Evolutionary conservation across 306 rosid genomes (phyloP).

Genomic region (Gastrolobium villosum): DNA sequence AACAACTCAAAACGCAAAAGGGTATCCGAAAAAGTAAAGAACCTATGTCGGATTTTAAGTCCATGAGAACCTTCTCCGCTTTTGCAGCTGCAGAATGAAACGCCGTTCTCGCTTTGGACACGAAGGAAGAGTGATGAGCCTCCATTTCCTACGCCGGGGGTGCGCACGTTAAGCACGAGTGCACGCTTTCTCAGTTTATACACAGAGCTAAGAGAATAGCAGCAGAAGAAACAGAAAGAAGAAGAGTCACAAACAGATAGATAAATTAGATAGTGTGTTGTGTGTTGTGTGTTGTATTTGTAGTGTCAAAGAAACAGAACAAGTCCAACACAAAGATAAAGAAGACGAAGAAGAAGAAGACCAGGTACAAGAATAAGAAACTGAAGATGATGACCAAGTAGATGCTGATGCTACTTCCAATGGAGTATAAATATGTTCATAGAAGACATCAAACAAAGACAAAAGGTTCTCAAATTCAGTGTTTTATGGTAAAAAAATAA

Average conservation of each 20-base stretch:
- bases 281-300: neutral
- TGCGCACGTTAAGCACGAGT: constrained; percentile 19
- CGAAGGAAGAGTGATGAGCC: constrained; percentile 63
- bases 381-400: constrained; percentile 17
- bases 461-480: no score
- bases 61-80: constrained; percentile 85
- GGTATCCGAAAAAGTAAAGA: constrained; percentile 4
- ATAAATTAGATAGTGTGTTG: neutral
- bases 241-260: constrained; percentile 8
- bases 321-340: constrained; percentile 17
- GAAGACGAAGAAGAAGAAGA: neutral
- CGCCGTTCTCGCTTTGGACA: constrained; percentile 90
- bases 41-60: constrained; percentile 86
- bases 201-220: neutral
- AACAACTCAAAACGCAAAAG: neutral
- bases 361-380: neutral
- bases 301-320: constrained; percentile 33
- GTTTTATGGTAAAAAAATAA: no score
- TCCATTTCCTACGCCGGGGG: constrained; percentile 63
- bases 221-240: constrained; percentile 9
- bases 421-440: no score
- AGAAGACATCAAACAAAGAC: no score
- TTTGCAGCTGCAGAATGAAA: constrained; percentile 94
- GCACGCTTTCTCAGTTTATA: constrained; percentile 1
- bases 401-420: neutral